Percentiles rank a stretch among this genome's conserved stretches.
phyloP scores from a whole-genome alignment of 208 protist genomes.

The Acanthamoeba lenticulata region DNA sequence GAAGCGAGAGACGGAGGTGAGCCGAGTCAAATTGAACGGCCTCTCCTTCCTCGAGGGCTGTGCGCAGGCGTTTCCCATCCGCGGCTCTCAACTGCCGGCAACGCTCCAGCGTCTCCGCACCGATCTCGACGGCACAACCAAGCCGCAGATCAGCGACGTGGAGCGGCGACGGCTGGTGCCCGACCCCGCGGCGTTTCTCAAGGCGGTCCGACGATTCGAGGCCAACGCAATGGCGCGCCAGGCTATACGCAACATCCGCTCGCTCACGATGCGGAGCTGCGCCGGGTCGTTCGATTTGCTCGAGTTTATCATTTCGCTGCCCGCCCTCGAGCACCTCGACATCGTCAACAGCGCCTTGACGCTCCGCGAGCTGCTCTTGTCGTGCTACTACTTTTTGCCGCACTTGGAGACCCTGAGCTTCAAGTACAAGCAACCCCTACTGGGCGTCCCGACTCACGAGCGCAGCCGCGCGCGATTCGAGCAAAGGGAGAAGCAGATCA shows the following conservation, averaged over 20 bases:
- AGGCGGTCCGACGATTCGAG: neutral
- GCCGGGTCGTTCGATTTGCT: neutral
- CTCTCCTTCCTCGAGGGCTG: constrained; percentile 30
- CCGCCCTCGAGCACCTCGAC: neutral
- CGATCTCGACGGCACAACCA: neutral
- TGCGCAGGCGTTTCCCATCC: neutral
- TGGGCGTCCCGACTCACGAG: neutral
- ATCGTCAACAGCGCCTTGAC: neutral
- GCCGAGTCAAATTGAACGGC: neutral
- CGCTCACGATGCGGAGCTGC: neutral
- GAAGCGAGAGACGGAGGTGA: neutral
- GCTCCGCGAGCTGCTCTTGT: neutral
- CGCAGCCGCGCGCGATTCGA: neutral
- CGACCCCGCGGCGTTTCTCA: neutral
- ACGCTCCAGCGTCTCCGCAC: neutral
- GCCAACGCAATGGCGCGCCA: neutral
- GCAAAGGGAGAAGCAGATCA: neutral
- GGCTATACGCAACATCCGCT: constrained; percentile 9
- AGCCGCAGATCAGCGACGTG: neutral
- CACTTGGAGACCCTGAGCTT: constrained; percentile 17
- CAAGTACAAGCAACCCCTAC: neutral
- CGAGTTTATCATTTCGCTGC: constrained; percentile 13
- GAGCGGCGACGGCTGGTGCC: neutral
- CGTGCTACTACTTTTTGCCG: constrained; percentile 44
- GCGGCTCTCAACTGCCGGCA: neutral